Base-by-base conservation (phyloP, 352 stramenopile genomes). In the Saprolegnia diclina region DNA sequence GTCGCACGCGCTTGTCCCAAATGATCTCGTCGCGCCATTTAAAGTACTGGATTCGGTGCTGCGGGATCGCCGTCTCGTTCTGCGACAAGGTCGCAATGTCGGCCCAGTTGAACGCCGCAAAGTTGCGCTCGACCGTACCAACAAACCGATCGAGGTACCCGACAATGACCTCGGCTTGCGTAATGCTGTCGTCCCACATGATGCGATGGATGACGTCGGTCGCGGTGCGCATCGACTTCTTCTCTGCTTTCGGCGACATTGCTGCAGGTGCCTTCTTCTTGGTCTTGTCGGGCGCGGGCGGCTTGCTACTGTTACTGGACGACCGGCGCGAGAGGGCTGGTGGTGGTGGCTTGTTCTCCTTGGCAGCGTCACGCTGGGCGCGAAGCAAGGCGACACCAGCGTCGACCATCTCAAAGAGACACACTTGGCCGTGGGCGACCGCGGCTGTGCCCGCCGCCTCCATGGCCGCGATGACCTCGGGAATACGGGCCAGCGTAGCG, bases 61-160 rank as follows among this genome's bases (percentile, higher is more conserved):
- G 53, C 5, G 65, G 65, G 16, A 71, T 67, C 18, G 65, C 65
- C 10, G 57, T 65, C 37, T 71, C 65, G 24, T 14, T 48, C 32
- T 65, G 65, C 18, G 55, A 65, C 6, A 71, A 21, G 16, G 57
- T 54, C 22, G 65, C 22, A 5, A 71, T 67, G 42, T 71, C 65
- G 32, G 40, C 44, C 65, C 65, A 71, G 37, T 71, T 71, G 56
- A 71, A 71, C 29, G 57, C 56, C 29, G 44, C 64, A 35, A 76
- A 38, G 13, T 67, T 24, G 38, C 71, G 66, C 64, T 76, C 72
- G 37, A 73, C 38, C 42, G 74, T 56, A n/a, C 62, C 59, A 13
- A 74, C 11, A 52, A 76, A 74, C 21, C 72, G 66, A 65, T 76
- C 72, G 16, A 71, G 50, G 63, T 76, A 76, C 13, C 72, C 72